Conservation (phyloP, 2,329 filamentous ascomycete genomes). For the Verticillium zaregamsianum region DNA sequence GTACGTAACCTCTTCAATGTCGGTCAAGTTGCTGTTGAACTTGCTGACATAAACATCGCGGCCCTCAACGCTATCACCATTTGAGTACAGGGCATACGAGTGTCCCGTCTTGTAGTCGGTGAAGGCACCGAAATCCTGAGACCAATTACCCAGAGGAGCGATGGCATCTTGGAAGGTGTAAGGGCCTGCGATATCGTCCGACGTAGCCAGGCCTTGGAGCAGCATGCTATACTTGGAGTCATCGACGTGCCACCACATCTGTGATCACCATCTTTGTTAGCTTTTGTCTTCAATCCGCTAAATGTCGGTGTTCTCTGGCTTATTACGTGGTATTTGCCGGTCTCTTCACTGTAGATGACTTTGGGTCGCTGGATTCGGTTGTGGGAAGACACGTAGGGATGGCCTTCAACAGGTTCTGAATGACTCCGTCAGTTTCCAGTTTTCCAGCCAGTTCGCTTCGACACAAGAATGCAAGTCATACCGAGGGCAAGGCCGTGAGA, state of each 20-base stretch:
- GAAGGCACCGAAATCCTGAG: constrained; percentile 58
- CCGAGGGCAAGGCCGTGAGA: constrained; percentile 51
- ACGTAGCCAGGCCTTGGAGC: constrained; percentile 51
- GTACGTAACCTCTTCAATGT: constrained; percentile 46
- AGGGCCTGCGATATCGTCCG: constrained; percentile 47
- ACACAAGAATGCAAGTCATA: constrained; percentile 20
- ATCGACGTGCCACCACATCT: constrained; percentile 60
- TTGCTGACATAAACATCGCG: constrained; percentile 53
- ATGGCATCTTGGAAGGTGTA: constrained; percentile 51
- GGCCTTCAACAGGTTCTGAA: constrained; percentile 30
- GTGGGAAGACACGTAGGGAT: constrained; percentile 48
- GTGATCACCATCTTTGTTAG: background rate
- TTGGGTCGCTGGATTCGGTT: constrained; percentile 60
- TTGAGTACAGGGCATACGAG: constrained; percentile 55
- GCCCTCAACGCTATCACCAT: constrained; percentile 50
- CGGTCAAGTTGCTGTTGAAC: constrained; percentile 48
- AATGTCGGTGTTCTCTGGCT: constrained; percentile 4
- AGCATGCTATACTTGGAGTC: constrained; percentile 52
- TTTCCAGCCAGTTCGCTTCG: background rate
- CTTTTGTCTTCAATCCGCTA: background rate
- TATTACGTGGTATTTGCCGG: constrained; percentile 50
- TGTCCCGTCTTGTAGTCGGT: constrained; percentile 50
- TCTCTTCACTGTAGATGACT: constrained; percentile 52
- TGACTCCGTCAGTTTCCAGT: too few relatives aligned
- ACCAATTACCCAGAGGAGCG: constrained; percentile 56